Evolutionary conservation across 495 filamentous ascomycete genomes (phyloP), one percentile per base, ranked within the genome.

Genomic region (Penicillium ucsense): DNA sequence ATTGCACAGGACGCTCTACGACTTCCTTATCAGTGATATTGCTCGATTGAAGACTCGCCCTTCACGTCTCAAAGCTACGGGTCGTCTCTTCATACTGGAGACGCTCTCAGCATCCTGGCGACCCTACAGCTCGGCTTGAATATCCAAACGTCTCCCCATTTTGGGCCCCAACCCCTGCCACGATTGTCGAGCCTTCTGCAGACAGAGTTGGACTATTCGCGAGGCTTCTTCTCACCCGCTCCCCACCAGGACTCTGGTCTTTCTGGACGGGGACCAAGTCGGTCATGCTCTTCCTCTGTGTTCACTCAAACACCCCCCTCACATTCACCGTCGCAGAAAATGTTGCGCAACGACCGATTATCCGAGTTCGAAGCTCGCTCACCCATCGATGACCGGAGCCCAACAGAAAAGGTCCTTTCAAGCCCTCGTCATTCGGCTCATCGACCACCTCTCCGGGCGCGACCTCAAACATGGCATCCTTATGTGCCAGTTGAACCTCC

Each of bases 201-300:
- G 48, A 20, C 36, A 28, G 44, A 50, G 31, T 50, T 59, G 46
- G 65, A 56, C 34, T 68, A 64, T 61, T 57, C 66, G 45, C 49
- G 51, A 41, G 55, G 57, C 59, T 62, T 65, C 58, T 67, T 63
- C 61, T 68, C 65, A 67, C 71, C 62, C 43, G 50, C 56, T 54
- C 38, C 58, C 53, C 64, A 59, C 57, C 63, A 66, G 58, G 59
- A 54, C 55, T 51, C 59, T 45, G 53, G 59, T 55, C 59, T 59
- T 49, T 57, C 59, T 52, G 63, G 63, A 65, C 63, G 67, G 67
- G 62, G 62, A 64, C 61, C 64, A 54, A 39, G 56, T 54, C 53
- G 65, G 67, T 64, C 65, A 78, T 78, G 75, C 65, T 55, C 68
- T 55, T 62, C 58, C 36, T 54, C 49, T 49, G 61, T 55, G 32